Percentiles rank a stretch among this genome's conserved stretches.
phyloP scores from a whole-genome alignment of 1,284 basidiomycete species.

The Neonothopanus nambi region DNA sequence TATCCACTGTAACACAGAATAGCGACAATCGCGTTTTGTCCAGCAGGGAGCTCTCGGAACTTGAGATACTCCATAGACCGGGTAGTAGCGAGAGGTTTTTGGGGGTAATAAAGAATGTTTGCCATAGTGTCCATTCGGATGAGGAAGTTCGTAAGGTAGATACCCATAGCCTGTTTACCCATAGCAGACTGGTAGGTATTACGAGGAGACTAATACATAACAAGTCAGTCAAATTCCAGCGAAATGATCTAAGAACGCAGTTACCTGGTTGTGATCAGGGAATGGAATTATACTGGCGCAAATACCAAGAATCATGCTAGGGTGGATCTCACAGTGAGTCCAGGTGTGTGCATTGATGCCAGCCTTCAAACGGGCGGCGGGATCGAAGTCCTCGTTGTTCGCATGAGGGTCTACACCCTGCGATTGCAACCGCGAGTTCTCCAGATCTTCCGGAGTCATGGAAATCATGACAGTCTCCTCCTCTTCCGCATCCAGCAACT shows the following conservation, averaged over 20 bases:
- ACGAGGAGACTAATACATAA: slow-evolving; percentile 83
- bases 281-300: slow-evolving; percentile 99
- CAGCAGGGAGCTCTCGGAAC: slow-evolving; percentile 96
- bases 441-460: slow-evolving; percentile 96
- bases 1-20: slow-evolving; percentile 99
- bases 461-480: slow-evolving; percentile 99
- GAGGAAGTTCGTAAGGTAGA: slow-evolving; percentile 96
- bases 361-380: slow-evolving; percentile 85
- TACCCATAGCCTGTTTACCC: slow-evolving; percentile 99
- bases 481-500: slow-evolving; percentile 97
- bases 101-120: slow-evolving; percentile 97
- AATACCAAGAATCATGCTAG: slow-evolving; percentile 98
- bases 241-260: slow-evolving; percentile 25
- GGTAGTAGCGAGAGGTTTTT: slow-evolving; percentile 97
- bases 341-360: slow-evolving; percentile 84
- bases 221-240: slow-evolving; percentile 16
- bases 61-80: slow-evolving; percentile 98
- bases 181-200: slow-evolving; percentile 99
- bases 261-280: slow-evolving; percentile 97
- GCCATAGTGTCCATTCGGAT: slow-evolving; percentile 99
- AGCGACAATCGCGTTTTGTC: slow-evolving; percentile 97
- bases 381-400: slow-evolving; percentile 77
- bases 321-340: slow-evolving; percentile 99
- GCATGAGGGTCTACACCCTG: slow-evolving; percentile 59
- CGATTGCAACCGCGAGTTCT: slow-evolving; percentile 75